Conservation (phyloP, 2,329 filamentous ascomycete species). For the Penicillium sp. region DNA sequence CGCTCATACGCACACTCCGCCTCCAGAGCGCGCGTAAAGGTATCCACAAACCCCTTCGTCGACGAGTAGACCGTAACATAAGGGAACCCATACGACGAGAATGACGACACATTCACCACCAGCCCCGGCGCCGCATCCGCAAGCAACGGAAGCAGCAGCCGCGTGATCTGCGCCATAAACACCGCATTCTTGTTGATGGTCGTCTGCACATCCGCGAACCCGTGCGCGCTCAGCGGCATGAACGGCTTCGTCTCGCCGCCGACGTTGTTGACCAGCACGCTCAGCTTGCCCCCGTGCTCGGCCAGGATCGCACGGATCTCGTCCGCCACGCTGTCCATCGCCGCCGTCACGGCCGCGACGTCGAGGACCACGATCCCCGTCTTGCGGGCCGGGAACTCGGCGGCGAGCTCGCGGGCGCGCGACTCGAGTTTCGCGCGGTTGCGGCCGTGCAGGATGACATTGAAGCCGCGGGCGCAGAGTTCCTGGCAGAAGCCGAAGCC, state of each 20-base stretch:
- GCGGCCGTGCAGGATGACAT: conserved; percentile 58
- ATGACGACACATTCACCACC: conserved; percentile 53
- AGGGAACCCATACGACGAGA: conserved; percentile 48
- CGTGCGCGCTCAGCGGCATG: conserved; percentile 37
- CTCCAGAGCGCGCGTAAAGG: conserved; percentile 41
- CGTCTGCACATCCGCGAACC: conserved; percentile 39
- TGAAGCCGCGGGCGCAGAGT: conserved; percentile 54
- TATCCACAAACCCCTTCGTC: conserved; percentile 48
- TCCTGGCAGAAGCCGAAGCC: conserved; percentile 52
- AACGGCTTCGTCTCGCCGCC: conserved; percentile 45
- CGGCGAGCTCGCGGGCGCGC: conserved; percentile 43
- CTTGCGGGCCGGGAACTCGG: conserved; percentile 39
- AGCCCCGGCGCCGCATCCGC: conserved; percentile 43
- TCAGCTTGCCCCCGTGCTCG: conserved; percentile 42
- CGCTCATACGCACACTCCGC: conserved; percentile 45
- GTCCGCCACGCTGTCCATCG: conserved; percentile 28
- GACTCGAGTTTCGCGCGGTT: conserved; percentile 49
- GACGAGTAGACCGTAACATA: conserved; percentile 48
- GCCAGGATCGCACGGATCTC: conserved; percentile 27
- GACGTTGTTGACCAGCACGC: conserved; percentile 58
- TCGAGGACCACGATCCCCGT: conserved; percentile 49
- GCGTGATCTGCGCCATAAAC: conserved; percentile 52
- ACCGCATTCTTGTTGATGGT: conserved; percentile 50
- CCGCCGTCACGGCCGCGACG: conserved; percentile 28
- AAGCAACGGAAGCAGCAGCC: conserved; percentile 48